Evolutionary conservation across 345 rosid species (phyloP), one percentile per base, ranked within the genome.

Genomic region (Citrus inodora): DNA sequence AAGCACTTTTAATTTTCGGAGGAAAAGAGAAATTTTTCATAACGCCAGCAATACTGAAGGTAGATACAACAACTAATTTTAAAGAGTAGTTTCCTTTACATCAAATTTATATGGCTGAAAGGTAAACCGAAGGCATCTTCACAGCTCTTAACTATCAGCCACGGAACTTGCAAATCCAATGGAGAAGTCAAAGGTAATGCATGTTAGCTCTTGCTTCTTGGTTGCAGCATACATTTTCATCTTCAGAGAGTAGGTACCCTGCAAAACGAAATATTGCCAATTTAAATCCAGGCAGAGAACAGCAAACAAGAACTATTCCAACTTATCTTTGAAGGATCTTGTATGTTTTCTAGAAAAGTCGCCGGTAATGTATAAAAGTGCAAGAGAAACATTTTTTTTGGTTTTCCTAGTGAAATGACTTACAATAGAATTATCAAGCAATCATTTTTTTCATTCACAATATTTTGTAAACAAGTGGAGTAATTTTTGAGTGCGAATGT

Each of bases 171-270:
- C 85, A 40, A 93, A 87, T 65, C 97, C 95, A 24, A 96, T 92
- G 60, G 42, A 72, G 82, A 96, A 96, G 76, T 85, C 89, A 73
- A 96, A 96, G 72, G 80, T 67, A 77, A 94, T 94, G 90, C 99
- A 96, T 67, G 98, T 89, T 70, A 96, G 75, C 83, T 88, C 87
- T 38, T 76, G 46, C 32, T 86, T 85, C 32, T 86, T 83, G 30
- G 83, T 76, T 38, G 78, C 88, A 67, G 89, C 92, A 19, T 76
- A 33, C 98, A 96, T 94, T 92, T 83, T 94, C 99, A 96, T 94
- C 77, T 86, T 90, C 63, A 96, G 92, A 53, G 97, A 76, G 88
- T 94, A 96, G 6, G 97, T 74, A 24, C 99, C 98, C 99, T 92
- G 88, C 83, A 81, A 14, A 79, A 10, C 62, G 67, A 10, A 76